Percentiles rank a stretch among this genome's conserved stretches.
Conservation (phyloP, 1,284 basidiomycete genomes). For the Chondrostereum purpureum region DNA sequence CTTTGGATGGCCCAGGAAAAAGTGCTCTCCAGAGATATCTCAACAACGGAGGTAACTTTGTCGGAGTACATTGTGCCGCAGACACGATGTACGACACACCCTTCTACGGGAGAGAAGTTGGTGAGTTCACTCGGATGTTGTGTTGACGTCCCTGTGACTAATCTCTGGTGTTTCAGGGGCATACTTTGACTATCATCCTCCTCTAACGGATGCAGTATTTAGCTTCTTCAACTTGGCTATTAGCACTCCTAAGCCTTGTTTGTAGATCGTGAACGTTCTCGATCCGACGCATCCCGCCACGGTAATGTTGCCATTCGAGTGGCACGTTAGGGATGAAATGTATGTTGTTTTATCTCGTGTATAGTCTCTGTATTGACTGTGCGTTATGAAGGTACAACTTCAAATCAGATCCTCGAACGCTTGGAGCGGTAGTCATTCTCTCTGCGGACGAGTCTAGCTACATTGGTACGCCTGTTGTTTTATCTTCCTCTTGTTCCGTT, state of each 20-base stretch:
- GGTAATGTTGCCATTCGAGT: slow-evolving; percentile 52
- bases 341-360: slow-evolving; percentile 17
- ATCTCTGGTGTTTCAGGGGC: slow-evolving; percentile 35
- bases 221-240: slow-evolving; percentile 12
- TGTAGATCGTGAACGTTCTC: slow-evolving; percentile 57
- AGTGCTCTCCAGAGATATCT: slow-evolving; percentile 61
- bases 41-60: slow-evolving; percentile 64
- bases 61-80: slow-evolving; percentile 13
- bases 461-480: slow-evolving; percentile 33
- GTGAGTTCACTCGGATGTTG: not conserved
- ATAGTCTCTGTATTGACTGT: slow-evolving; percentile 1
- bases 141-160: not conserved
- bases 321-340: slow-evolving; percentile 62
- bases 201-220: slow-evolving; percentile 56
- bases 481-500: slow-evolving; percentile 1
- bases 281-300: slow-evolving; percentile 63
- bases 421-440: slow-evolving; percentile 62
- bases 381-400: slow-evolving; percentile 59
- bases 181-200: slow-evolving; percentile 72
- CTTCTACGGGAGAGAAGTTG: not conserved
- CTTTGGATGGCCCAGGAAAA: slow-evolving; percentile 56
- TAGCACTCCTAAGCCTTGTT: not conserved
- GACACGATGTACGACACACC: not conserved
- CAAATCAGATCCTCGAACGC: slow-evolving; percentile 62
- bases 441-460: slow-evolving; percentile 67